Conservation (phyloP, 352 stramenopile species). For the Pythium folliculosum region DNA sequence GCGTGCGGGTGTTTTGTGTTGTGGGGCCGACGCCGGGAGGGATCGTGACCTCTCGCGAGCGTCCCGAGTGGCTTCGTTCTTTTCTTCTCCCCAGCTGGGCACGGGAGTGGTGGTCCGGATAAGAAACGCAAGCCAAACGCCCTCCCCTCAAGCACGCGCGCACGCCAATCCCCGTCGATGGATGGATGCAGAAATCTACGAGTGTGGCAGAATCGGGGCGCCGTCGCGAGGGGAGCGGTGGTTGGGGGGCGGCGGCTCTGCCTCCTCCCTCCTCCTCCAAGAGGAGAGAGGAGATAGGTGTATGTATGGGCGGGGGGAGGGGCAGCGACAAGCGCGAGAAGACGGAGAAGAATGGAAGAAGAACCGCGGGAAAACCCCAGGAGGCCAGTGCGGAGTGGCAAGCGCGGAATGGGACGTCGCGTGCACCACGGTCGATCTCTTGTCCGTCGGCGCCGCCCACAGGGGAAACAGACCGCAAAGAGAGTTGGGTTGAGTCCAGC, state of each 20-base stretch:
- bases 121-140: constrained; percentile 6
- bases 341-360: constrained; percentile 16
- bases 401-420: constrained; percentile 10
- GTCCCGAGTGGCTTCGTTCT: constrained; percentile 1
- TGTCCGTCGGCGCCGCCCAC: neutral
- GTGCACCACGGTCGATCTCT: neutral
- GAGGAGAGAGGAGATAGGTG: neutral
- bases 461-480: too few species aligned
- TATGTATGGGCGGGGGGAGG: neutral
- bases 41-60: constrained; percentile 2
- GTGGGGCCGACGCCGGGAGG: neutral
- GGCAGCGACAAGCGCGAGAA: neutral
- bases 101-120: constrained; percentile 1
- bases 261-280: too few species aligned
- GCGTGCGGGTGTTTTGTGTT: neutral
- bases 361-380: constrained; percentile 3
- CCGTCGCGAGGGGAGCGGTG: neutral
- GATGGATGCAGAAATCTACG: constrained; percentile 12
- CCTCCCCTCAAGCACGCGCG: too few species aligned
- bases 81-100: neutral
- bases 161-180: neutral
- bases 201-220: constrained; percentile 5
- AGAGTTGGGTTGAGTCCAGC: constrained; percentile 8
- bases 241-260: neutral
- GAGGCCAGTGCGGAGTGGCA: constrained; percentile 27